phyloP scores from a whole-genome alignment of 2,329 filamentous ascomycete genomes.

The Ophiostoma perfectum region DNA sequence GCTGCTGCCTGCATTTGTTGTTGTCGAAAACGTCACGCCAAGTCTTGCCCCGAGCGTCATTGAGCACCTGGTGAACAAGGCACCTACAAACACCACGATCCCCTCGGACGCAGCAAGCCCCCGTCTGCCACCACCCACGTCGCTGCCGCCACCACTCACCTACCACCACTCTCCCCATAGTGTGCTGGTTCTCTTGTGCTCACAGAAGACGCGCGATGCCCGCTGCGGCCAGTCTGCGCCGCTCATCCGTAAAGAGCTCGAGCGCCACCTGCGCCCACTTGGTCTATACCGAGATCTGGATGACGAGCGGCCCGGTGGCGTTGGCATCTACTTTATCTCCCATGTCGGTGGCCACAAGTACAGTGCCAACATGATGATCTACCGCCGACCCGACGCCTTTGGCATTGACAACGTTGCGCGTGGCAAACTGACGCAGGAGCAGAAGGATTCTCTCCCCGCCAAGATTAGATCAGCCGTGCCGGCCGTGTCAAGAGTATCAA shows the following conservation, averaged over 20 bases:
- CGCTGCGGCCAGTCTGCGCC: constrained; percentile 93
- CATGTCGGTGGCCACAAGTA: constrained; percentile 98
- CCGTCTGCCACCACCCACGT: constrained; percentile 30
- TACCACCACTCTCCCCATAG: constrained; percentile 70
- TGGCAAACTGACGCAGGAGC: constrained; percentile 34
- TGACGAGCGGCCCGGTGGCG: constrained; percentile 83
- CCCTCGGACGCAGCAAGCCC: not conserved
- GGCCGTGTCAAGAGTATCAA: constrained; percentile 28
- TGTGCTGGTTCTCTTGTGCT: constrained; percentile 87
- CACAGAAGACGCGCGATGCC: constrained; percentile 87
- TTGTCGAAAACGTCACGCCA: constrained; percentile 79
- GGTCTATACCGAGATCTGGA: constrained; percentile 82
- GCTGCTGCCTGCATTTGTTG: constrained; percentile 76
- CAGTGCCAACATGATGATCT: constrained; percentile 88
- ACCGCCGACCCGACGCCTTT: constrained; percentile 60
- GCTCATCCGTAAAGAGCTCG: constrained; percentile 79
- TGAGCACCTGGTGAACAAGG: constrained; percentile 59
- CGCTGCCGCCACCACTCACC: constrained; percentile 31
- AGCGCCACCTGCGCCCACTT: constrained; percentile 77
- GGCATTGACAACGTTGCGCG: constrained; percentile 45
- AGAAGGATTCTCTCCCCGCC: constrained; percentile 33
- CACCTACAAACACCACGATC: constrained; percentile 64
- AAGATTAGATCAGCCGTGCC: constrained; percentile 29
- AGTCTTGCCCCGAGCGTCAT: constrained; percentile 67
- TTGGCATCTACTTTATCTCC: constrained; percentile 93